Base-by-base conservation (phyloP, 352 stramenopile species). In the Pythium volutum region DNA sequence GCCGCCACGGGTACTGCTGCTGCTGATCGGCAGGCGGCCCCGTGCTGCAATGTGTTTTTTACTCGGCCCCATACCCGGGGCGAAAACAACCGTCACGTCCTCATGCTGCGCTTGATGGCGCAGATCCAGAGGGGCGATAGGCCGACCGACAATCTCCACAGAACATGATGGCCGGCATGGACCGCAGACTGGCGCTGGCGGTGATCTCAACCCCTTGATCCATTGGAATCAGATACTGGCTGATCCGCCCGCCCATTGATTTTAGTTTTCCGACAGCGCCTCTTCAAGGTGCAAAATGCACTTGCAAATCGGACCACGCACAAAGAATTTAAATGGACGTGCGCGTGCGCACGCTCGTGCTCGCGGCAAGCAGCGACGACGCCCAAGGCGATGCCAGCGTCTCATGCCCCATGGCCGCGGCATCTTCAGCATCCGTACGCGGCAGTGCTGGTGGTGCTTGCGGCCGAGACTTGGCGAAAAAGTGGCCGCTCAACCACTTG, bases 401-500 rank as follows among this genome's bases (percentile, higher is more conserved):
- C 42, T 2, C 16, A 14, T 4, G 6, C 29, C 5, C 20, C 38
- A 49, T 36, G 25, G 27, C 27, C 14, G 57, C 38, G 18, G 12
- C 47, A 11, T 23, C 57, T 1, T 7, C 33, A 11, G 11, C 42
- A 15, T 27, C 39, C 4, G 33, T 29, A 53, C 42, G 50, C 45
- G 70, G 4, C 22, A 4, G 56, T 39, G 29, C 7, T 12, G 33
- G 33, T 12, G 12, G 33, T 33, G 70, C 6, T 11, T 2, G 56
- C 49, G 29, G 26, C 31, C 34, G 18, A 39, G 53, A 48, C 54
- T 45, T 53, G 15, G 34, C 33, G 15, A 62, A 66, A 31, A 59
- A 57, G 29, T 90, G 78, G 82, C 79, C 71, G 16, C 55, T 74
- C n/a, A 99, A 98, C 66, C 96, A 99, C 68, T 81, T 98, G 67